Evolutionary conservation across 1,284 basidiomycete species (phyloP).

Genomic region (Sporisorium exsertum): DNA sequence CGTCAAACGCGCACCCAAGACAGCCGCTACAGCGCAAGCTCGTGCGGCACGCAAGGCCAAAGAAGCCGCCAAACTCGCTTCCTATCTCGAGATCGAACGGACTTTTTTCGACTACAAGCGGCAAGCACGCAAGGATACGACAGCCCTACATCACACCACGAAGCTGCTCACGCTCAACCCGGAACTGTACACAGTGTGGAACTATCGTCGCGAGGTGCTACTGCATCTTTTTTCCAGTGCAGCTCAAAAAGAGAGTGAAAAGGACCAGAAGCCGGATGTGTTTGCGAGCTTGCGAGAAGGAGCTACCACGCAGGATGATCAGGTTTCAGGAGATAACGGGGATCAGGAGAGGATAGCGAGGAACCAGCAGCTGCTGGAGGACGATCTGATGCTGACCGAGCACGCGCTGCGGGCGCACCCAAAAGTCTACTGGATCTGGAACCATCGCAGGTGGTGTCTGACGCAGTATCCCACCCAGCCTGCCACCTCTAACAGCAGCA

Average conservation of each 20-base stretch:
- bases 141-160: slow-evolving; percentile 54
- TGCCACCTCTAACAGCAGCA: neutral
- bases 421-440: slow-evolving; percentile 70
- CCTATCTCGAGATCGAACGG: slow-evolving; percentile 51
- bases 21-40: slow-evolving; percentile 31
- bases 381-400: slow-evolving; percentile 63
- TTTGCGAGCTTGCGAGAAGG: slow-evolving; percentile 38
- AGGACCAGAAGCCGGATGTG: slow-evolving; percentile 32
- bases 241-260: neutral
- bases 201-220: slow-evolving; percentile 60
- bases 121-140: slow-evolving; percentile 18
- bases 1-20: slow-evolving; percentile 46
- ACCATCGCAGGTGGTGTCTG: slow-evolving; percentile 68
- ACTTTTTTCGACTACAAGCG: slow-evolving; percentile 47
- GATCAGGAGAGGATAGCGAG: slow-evolving; percentile 4
- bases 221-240: slow-evolving; percentile 35
- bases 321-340: neutral
- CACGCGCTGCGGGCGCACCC: slow-evolving; percentile 64
- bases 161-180: slow-evolving; percentile 63
- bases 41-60: slow-evolving; percentile 55
- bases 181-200: slow-evolving; percentile 68
- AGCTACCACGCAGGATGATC: neutral
- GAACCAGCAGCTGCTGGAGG: slow-evolving; percentile 36
- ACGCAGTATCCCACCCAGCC: slow-evolving; percentile 27
- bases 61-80: slow-evolving; percentile 51